These are phyloP conservation scores for Trametes cinnabarina DNA, from an alignment of 768 basidiomycete genomes.

Conservation along the genomic window DNA sequence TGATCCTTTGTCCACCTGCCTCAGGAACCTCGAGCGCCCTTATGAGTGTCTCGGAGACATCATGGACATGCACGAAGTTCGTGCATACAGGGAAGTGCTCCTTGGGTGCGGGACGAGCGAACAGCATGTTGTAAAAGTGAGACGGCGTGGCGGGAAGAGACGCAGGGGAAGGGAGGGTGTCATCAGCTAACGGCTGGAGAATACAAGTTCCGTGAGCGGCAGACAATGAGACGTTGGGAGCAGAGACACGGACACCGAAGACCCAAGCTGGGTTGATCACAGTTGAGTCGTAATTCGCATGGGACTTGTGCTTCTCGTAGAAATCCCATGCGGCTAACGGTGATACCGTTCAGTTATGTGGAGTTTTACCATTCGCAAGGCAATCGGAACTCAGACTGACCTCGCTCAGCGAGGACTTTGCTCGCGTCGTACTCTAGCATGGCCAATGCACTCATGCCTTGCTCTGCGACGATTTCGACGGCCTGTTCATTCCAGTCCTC, in stretches of 20 bases:
- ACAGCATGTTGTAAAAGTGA: conserved; percentile 31
- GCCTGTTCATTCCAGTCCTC: conserved; percentile 59
- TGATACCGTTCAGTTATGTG: too few relatives aligned
- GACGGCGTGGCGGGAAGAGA: not conserved
- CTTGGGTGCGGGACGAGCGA: not conserved
- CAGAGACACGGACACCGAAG: not conserved
- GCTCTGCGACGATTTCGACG: conserved; percentile 41
- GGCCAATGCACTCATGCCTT: conserved; percentile 42
- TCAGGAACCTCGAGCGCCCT: conserved; percentile 47
- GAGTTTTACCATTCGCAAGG: conserved; percentile 22
- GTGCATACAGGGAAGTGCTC: not conserved
- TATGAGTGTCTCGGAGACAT: conserved; percentile 51
- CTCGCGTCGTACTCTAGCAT: conserved; percentile 49
- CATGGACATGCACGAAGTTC: conserved; percentile 46
- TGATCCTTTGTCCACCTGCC: conserved; percentile 57
- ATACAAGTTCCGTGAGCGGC: not conserved
- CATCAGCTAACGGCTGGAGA: not conserved
- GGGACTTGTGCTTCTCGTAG: not conserved
- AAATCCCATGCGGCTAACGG: not conserved
- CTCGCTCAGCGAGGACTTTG: conserved; percentile 58
- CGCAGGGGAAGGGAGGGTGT: not conserved
- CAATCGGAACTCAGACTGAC: conserved; percentile 43
- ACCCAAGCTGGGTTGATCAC: not conserved
- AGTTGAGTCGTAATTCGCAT: not conserved
- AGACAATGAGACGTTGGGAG: not conserved